These are phyloP conservation scores for Flaveria brownii DNA, from an alignment of 129 eudicot genomes.

Conservation along the genomic window DNA sequence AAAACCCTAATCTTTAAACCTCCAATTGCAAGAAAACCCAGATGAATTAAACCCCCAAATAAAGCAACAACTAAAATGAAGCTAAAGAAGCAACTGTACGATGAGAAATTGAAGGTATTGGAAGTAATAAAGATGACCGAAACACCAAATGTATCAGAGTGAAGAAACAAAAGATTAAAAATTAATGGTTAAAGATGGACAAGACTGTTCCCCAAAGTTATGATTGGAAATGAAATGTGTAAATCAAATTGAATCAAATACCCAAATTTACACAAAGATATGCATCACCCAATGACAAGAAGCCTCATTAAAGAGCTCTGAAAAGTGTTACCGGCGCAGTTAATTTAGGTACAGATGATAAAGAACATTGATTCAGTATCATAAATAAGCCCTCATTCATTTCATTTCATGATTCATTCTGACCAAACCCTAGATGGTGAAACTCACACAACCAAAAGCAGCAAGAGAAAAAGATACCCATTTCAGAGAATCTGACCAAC, in stretches of 20 bases:
- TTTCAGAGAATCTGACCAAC: conserved; percentile 74
- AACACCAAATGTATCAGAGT: conserved; percentile 39
- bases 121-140: conserved; percentile 25
- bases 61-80: conserved; percentile 17
- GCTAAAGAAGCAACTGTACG: not conserved
- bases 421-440: conserved; percentile 36
- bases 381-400: conserved; percentile 42
- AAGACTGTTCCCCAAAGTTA: not conserved
- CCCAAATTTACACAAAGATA: conserved; percentile 26
- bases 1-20: conserved; percentile 35
- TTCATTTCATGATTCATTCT: conserved; percentile 30
- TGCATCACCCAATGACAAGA: conserved; percentile 46
- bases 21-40: conserved; percentile 24
- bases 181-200: not conserved
- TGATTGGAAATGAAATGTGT: conserved; percentile 11
- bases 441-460: conserved; percentile 46
- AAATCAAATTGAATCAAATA: conserved; percentile 26
- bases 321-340: conserved; percentile 44
- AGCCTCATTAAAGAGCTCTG: conserved; percentile 53
- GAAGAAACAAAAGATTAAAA: conserved; percentile 29
- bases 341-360: conserved; percentile 38
- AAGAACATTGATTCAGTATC: conserved; percentile 50
- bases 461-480: conserved; percentile 60
- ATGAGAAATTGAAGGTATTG: not conserved
- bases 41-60: conserved; percentile 22